A percentile compares a stretch with the other conserved stretches of the same genome.
These are phyloP conservation scores for Vitellaria paradoxa DNA, from an alignment of 179 eudicot species.

Conservation along the genomic window DNA sequence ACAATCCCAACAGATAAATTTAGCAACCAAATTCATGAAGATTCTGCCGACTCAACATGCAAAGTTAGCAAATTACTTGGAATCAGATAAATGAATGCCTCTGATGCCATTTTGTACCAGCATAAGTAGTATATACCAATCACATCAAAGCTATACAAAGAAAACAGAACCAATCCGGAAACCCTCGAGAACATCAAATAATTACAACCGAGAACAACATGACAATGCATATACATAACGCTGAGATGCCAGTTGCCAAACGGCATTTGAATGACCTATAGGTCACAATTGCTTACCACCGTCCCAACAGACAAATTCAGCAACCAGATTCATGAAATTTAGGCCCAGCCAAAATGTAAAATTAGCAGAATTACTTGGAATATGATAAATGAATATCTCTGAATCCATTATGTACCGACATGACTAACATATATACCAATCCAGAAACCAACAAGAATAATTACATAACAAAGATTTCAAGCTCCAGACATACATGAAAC, in stretches of 20 bases:
- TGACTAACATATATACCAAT: too few species aligned
- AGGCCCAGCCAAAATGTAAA: too few species aligned
- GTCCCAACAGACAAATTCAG: too few species aligned
- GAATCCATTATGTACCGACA: too few species aligned
- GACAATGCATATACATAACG: neutral
- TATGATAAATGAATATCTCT: too few species aligned
- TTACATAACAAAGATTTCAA: neutral
- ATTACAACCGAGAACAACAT: neutral
- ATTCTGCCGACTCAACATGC: neutral
- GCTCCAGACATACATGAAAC: neutral
- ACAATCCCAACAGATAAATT: neutral
- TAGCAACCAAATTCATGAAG: neutral
- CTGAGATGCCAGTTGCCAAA: neutral
- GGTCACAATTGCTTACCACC: too few species aligned
- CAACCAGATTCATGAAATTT: too few species aligned
- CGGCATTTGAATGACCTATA: neutral
- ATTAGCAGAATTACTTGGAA: too few species aligned
- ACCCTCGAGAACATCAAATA: neutral
- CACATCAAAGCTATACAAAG: neutral
- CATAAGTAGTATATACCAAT: neutral
- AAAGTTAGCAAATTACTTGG: neutral
- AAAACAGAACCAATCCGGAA: neutral
- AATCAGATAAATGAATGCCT: neutral
- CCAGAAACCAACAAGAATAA: neutral
- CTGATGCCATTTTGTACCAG: neutral